Base-by-base conservation (phyloP, 108 stramenopile species). In the Stephanodiscus minutulus region DNA sequence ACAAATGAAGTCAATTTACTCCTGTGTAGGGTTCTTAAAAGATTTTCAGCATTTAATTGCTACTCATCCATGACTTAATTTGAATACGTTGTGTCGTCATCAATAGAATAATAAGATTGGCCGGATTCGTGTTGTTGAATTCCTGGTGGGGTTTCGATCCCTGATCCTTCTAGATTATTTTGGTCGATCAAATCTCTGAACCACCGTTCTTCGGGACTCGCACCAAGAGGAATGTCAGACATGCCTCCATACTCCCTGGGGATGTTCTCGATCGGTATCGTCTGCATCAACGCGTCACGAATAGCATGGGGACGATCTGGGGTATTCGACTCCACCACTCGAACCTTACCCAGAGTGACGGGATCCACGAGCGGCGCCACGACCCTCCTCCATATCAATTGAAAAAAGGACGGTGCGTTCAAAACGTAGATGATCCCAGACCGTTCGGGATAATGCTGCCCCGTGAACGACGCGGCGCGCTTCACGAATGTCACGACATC, bases 361-460 rank as follows among this genome's bases (percentile, higher is more conserved):
- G 78, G 79, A 64, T 87, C 87, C 11, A 91, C 76, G 61, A 82
- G 66, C 7, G 86, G 85, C 50, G 83, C 79, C 60, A 91, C 83
- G 1, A 87, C 82, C 11, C 73, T 86, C 15, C 43, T 44, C 90
- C 90, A 91, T 54, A 91, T 87, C 56, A 91, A 65, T 15, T 60
- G 56, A 72, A 89, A 86, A 75, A 85, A 88, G 11, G 73, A 60
- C 7, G 87, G 90, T 41, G 82, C 80, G 58, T 85, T 79, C 60
- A 60, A 12, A 44, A 58, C 20, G 29, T 55, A 83, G 15, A 88
- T 82, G 29, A 50, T 63, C 5, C 88, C 87, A 20, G 83, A 77
- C 27, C 91, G 80, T 68, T 93, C 92, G 13, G 92, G 92, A 78
- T 90, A 93, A 71, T 93, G 89, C 22, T 72, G 61, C 7, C 69